Base-by-base conservation (phyloP, 257 asterid species). In the Nicotiana tabacum region DNA sequence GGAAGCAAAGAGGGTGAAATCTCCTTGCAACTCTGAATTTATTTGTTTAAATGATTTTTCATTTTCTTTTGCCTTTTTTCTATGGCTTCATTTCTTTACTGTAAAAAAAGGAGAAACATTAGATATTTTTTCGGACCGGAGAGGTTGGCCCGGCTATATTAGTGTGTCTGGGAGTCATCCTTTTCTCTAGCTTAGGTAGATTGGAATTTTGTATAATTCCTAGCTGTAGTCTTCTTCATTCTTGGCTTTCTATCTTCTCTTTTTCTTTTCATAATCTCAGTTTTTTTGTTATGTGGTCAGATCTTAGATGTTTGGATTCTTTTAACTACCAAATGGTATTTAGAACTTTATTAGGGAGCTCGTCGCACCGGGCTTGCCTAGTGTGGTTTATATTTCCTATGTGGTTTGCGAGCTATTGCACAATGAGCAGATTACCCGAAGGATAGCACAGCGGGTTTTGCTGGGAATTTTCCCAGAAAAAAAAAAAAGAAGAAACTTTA, bases 81-180 rank as follows among this genome's bases (percentile, higher is more conserved):
- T 57, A n/a, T 76, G 66, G 29, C 10, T 60, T 32, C n/a, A 60
- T 21, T 30, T 2, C 66, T 5, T 60, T 60, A 60, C 30, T 60
- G 30, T 4, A n/a, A 57, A 57, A 57, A 18, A 57, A 57, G 2
- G 24, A 60, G 58, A 58, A 12, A 12, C 11, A 74, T 48, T 30
- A 53, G 35, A 61, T 51, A 3, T 83, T 53, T 29, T 76, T 48
- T 43, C 24, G 39, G 65, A 66, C 65, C 37, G 27, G 69, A 68
- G 84, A 81, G 83, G 57, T 27, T 53, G 65, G 4, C 83, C 64
- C 83, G 48, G 67, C 79, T 66, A 67, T 81, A 81, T 81, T 81
- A 53, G 51, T 13, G 51, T 81, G 79, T 79, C 82, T 53, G 79
- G 66, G 69, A 53, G 30, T 66, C 57, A 64, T n/a, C 57, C 29